These are phyloP conservation scores for Penicillium occitanis DNA, from an alignment of 2,329 filamentous ascomycete species.

Conservation along the genomic window DNA sequence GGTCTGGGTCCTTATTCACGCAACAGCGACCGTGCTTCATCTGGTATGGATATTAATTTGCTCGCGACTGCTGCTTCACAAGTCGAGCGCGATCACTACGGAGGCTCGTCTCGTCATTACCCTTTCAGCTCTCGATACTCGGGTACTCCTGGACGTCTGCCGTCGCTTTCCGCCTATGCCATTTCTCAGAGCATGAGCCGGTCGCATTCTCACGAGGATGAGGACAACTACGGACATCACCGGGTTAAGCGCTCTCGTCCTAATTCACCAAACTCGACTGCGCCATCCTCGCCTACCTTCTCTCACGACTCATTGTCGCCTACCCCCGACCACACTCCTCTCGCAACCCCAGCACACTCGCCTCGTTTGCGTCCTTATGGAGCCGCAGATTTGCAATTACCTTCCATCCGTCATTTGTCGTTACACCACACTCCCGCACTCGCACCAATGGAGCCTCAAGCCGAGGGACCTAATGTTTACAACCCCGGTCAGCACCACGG, in stretches of 20 bases:
- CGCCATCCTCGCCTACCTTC: conserved; percentile 92
- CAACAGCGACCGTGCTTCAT: conserved; percentile 40
- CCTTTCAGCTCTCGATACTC: conserved; percentile 49
- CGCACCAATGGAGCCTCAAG: conserved; percentile 68
- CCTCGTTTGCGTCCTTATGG: conserved; percentile 81
- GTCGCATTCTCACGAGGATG: conserved; percentile 75
- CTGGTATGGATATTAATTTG: conserved; percentile 63
- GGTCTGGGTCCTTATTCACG: conserved; percentile 55
- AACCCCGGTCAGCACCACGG: conserved; percentile 57
- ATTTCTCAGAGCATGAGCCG: conserved; percentile 83
- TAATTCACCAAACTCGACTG: conserved; percentile 91
- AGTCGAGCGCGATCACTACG: conserved; percentile 59
- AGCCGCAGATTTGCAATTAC: conserved; percentile 72
- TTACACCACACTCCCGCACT: conserved; percentile 66
- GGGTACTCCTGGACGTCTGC: conserved; percentile 58
- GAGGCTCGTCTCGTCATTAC: conserved; percentile 49
- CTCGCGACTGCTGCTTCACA: conserved; percentile 68
- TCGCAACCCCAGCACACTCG: conserved; percentile 92
- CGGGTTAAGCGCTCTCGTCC: conserved; percentile 86
- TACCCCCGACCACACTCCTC: conserved; percentile 96
- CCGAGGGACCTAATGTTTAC: conserved; percentile 60
- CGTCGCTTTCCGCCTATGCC: conserved; percentile 74
- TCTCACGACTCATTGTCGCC: conserved; percentile 94
- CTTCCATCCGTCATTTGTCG: conserved; percentile 74
- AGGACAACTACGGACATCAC: conserved; percentile 53